These are phyloP conservation scores for Penicillium sp. DNA, from an alignment of 2,329 filamentous ascomycete genomes.

Conservation along the genomic window DNA sequence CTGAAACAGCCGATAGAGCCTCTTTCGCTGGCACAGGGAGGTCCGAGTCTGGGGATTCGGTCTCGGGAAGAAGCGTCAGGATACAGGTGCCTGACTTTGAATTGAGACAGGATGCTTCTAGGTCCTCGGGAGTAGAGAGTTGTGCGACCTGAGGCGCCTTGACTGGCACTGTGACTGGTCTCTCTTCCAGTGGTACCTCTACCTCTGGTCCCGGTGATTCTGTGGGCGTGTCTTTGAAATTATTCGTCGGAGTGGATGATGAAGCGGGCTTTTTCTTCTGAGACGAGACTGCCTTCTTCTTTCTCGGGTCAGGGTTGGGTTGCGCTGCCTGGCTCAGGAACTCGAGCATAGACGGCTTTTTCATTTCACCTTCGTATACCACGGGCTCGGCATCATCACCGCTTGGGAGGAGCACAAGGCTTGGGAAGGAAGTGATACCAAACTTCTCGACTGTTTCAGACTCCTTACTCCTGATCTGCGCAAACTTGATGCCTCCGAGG, in stretches of 20 bases:
- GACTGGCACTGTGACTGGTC: slow-evolving; percentile 49
- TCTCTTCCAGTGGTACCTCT: slow-evolving; percentile 30
- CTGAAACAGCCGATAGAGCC: slow-evolving; percentile 62
- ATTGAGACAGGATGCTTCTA: slow-evolving; percentile 69
- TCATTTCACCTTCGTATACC: slow-evolving; percentile 76
- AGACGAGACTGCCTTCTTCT: slow-evolving; percentile 35
- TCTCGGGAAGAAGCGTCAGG: slow-evolving; percentile 64
- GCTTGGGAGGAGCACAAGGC: slow-evolving; percentile 73
- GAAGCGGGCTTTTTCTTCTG: slow-evolving; percentile 40
- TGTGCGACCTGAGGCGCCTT: slow-evolving; percentile 61
- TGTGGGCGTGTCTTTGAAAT: slow-evolving; percentile 39
- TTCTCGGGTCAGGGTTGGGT: slow-evolving; percentile 67
- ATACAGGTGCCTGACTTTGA: slow-evolving; percentile 78
- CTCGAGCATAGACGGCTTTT: slow-evolving; percentile 73
- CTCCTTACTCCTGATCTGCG: slow-evolving; percentile 81
- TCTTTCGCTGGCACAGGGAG: slow-evolving; percentile 41
- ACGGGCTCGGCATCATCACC: slow-evolving; percentile 61
- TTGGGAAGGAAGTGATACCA: slow-evolving; percentile 72
- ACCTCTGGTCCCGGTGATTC: slow-evolving; percentile 52
- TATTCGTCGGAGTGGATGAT: slow-evolving; percentile 45
- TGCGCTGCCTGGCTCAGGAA: slow-evolving; percentile 76
- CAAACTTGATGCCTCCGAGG: slow-evolving; percentile 71
- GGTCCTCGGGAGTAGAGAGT: slow-evolving; percentile 60
- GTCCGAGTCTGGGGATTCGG: slow-evolving; percentile 50
- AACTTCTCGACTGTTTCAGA: slow-evolving; percentile 67